phyloP scores from a whole-genome alignment of 768 basidiomycete species.

The Astraeus odoratus region DNA sequence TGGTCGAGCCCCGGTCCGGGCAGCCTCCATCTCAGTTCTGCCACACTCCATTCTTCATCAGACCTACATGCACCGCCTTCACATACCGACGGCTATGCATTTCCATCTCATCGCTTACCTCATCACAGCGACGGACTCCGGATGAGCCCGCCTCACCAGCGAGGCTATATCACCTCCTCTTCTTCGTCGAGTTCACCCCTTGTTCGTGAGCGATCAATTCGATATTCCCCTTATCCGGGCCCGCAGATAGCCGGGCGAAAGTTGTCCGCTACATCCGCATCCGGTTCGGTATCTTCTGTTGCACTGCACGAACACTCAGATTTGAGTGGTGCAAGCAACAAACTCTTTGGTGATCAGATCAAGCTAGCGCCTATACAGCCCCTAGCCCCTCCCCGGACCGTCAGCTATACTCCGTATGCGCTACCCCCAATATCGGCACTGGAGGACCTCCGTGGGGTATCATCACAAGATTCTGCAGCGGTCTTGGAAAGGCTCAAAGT shows the following conservation, averaged over 20 bases:
- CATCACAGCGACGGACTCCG: slow-evolving; percentile 13
- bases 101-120: slow-evolving; percentile 23
- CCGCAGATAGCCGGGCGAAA: slow-evolving; percentile 21
- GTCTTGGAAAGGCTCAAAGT: slow-evolving; percentile 58
- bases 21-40: slow-evolving; percentile 12
- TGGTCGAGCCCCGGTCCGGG: slow-evolving; percentile 39
- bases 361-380: slow-evolving; percentile 37
- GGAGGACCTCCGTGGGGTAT: slow-evolving; percentile 51
- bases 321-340: slow-evolving; percentile 10
- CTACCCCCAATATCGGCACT: slow-evolving; percentile 65
- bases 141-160: slow-evolving; percentile 26
- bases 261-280: slow-evolving; percentile 14
- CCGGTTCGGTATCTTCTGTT: slow-evolving; percentile 26
- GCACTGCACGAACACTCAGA: slow-evolving; percentile 29
- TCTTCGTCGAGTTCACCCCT: slow-evolving; percentile 21
- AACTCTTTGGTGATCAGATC: slow-evolving; percentile 30
- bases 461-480: slow-evolving; percentile 51
- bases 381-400: slow-evolving; percentile 21
- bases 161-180: slow-evolving; percentile 18
- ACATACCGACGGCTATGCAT: slow-evolving; percentile 22
- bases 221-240: slow-evolving; percentile 43
- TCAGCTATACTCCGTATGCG: slow-evolving; percentile 39
- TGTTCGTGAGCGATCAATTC: slow-evolving; percentile 18
- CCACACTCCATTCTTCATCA: slow-evolving; percentile 19
- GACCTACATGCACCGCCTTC: slow-evolving; percentile 19